phyloP scores from a whole-genome alignment of 257 asterid species.

The Nicotiana paniculata region DNA sequence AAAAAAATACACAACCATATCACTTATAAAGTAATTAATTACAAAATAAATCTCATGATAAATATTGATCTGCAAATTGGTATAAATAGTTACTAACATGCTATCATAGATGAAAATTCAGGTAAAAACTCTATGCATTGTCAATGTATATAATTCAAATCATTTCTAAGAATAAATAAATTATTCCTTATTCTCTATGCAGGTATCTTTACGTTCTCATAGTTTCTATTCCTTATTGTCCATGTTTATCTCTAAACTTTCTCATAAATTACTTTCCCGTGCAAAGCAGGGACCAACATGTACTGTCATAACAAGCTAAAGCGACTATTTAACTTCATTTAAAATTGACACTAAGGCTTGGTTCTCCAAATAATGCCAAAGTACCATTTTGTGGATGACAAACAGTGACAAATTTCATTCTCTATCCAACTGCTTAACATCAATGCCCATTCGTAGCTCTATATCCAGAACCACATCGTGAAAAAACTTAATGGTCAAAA shows the following conservation, averaged over 20 bases:
- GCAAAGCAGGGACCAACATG: neutral
- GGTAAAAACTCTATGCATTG: too few relatives aligned
- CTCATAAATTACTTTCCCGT: neutral
- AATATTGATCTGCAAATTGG: neutral
- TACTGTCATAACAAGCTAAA: neutral
- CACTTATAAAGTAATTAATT: neutral
- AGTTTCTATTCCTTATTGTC: neutral
- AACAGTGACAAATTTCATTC: neutral
- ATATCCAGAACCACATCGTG: neutral
- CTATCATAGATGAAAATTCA: neutral
- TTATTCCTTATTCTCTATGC: neutral
- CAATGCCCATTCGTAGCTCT: neutral
- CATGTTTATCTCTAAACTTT: neutral
- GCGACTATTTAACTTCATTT: neutral
- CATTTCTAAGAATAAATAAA: neutral
- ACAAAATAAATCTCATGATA: neutral
- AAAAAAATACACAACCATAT: neutral
- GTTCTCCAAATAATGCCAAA: neutral
- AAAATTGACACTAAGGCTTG: neutral
- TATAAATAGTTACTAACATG: neutral
- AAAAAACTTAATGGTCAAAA: neutral
- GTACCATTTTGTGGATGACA: neutral
- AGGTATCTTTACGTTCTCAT: neutral
- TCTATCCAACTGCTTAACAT: neutral
- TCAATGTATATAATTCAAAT: neutral